Conservation (phyloP, 106 monocot species). For the Vanilla planifolia region DNA sequence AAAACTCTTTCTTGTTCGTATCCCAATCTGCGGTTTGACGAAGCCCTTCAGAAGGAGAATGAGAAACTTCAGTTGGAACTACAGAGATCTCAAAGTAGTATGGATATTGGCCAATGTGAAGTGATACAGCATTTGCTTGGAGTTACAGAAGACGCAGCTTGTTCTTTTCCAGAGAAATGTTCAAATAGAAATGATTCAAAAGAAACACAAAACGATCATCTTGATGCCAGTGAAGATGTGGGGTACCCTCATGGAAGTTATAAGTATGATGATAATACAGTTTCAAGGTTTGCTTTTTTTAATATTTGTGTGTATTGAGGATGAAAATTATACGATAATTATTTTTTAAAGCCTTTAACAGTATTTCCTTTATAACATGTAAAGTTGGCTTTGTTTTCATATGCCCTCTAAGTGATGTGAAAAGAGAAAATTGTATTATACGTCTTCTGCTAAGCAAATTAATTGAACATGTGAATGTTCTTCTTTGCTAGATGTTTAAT, state of each 20-base stretch:
- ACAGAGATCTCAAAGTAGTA: conserved; percentile 65
- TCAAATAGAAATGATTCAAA: conserved; percentile 14
- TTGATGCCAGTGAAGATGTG: conserved; percentile 21
- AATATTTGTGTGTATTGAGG: neutral
- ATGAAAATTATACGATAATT: neutral
- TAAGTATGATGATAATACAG: conserved; percentile 14
- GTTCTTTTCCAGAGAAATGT: conserved; percentile 39
- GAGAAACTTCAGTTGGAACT: conserved; percentile 81
- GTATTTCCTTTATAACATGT: neutral
- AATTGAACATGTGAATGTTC: too few species aligned
- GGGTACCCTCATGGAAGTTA: conserved; percentile 20
- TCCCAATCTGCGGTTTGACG: conserved; percentile 61
- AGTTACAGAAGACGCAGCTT: conserved; percentile 62
- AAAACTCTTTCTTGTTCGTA: conserved; percentile 80
- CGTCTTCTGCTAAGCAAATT: too few species aligned
- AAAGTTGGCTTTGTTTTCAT: neutral
- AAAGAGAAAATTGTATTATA: too few species aligned
- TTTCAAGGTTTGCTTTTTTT: conserved; percentile 40
- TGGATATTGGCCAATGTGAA: conserved; percentile 73
- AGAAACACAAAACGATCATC: conserved; percentile 26
- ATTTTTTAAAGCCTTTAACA: neutral
- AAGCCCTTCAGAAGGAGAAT: conserved; percentile 75
- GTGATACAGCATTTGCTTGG: conserved; percentile 78
- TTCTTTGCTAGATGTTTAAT: too few species aligned
- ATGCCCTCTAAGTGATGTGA: neutral